A percentile compares a stretch with the other conserved stretches of the same genome.
Conservation (phyloP, 768 basidiomycete species). For the Suillus alpinus region DNA sequence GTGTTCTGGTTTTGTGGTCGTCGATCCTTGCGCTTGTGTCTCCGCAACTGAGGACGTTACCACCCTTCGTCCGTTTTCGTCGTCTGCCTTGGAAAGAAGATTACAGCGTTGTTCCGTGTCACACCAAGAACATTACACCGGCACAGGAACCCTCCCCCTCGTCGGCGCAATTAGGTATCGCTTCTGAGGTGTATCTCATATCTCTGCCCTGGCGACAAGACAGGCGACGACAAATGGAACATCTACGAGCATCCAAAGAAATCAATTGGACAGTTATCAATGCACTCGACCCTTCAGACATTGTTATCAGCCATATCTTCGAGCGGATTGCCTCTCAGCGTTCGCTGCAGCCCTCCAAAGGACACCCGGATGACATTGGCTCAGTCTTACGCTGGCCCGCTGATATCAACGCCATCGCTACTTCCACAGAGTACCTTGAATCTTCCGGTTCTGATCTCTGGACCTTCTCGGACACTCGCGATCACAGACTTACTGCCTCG, state of each 20-base stretch:
- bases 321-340: conserved; percentile 40
- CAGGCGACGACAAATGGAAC: conserved; percentile 57
- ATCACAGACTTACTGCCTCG: conserved; percentile 2
- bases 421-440: conserved; percentile 8
- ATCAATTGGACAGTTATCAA: conserved; percentile 55
- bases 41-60: not conserved
- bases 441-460: conserved; percentile 23
- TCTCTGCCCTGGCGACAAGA: conserved; percentile 57
- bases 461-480: not conserved
- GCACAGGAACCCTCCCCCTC: too few species aligned
- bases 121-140: not conserved
- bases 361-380: conserved; percentile 6
- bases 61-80: not conserved
- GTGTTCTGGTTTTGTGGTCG: not conserved
- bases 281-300: conserved; percentile 41
- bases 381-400: conserved; percentile 38
- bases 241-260: conserved; percentile 42
- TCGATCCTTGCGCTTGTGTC: not conserved
- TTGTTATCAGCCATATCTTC: conserved; percentile 39
- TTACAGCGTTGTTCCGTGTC: not conserved
- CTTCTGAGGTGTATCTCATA: conserved; percentile 51
- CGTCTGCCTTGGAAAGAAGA: not conserved
- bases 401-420: conserved; percentile 29
- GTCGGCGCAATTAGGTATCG: conserved; percentile 32
- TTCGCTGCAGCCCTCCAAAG: conserved; percentile 5